phyloP scores from a whole-genome alignment of 176 grass and related monocot genomes.

The Thinopyrum elongatum region DNA sequence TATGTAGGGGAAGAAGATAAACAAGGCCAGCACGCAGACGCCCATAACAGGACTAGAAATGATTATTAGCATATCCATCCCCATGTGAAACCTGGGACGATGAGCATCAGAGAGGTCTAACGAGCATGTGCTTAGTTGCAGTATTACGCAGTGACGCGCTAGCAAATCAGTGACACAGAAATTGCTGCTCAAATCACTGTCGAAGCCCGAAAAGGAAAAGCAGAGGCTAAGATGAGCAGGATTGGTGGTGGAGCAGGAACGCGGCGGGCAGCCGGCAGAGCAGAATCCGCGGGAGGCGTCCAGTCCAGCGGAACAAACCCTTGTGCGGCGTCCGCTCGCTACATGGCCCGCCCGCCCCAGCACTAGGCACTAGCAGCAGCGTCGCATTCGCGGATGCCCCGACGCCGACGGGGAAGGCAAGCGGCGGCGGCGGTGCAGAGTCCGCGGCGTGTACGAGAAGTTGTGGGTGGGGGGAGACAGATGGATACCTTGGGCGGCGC shows the following conservation, averaged over 20 bases:
- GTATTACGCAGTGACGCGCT: background rate
- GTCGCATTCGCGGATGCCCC: too few species aligned
- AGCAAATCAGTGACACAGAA: too few species aligned
- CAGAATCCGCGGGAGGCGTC: background rate
- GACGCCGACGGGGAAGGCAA: too few species aligned
- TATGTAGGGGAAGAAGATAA: too few species aligned
- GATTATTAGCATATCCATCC: too few species aligned
- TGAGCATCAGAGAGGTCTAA: too few species aligned
- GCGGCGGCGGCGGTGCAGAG: background rate
- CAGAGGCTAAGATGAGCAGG: background rate
- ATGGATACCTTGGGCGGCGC: slow-evolving; percentile 30
- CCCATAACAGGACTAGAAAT: too few species aligned
- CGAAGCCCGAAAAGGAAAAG: background rate
- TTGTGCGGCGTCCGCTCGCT: background rate
- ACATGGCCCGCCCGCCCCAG: background rate
- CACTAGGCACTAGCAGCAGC: background rate
- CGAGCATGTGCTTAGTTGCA: too few species aligned
- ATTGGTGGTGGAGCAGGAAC: background rate
- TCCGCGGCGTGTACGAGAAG: background rate
- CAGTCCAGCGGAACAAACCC: background rate
- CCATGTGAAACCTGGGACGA: too few species aligned
- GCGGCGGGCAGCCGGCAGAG: background rate
- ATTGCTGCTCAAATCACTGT: background rate
- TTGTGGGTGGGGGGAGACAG: background rate
- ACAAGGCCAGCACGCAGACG: too few species aligned